These are phyloP conservation scores for Lanmaoa pseudosensibilis DNA, from an alignment of 768 basidiomycete genomes.

Conservation along the genomic window DNA sequence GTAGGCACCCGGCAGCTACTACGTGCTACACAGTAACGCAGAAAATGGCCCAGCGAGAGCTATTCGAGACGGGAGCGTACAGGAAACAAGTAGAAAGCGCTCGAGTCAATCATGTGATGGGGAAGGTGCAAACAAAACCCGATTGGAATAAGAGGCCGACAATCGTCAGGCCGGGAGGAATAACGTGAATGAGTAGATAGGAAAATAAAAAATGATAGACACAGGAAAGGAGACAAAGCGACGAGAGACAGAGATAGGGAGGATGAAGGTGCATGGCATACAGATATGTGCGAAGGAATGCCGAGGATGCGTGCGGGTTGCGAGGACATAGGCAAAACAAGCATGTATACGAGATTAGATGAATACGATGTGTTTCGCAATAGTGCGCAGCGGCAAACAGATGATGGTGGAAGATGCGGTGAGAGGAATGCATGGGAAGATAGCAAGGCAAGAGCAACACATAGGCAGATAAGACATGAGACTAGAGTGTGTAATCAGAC, in stretches of 20 bases:
- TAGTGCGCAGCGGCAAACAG: slow-evolving; percentile 31
- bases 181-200: slow-evolving; percentile 34
- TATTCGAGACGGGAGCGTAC: slow-evolving; percentile 31
- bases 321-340: slow-evolving; percentile 32
- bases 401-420: slow-evolving; percentile 20
- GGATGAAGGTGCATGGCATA: slow-evolving; percentile 23
- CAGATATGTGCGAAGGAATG: slow-evolving; percentile 26
- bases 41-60: slow-evolving; percentile 24
- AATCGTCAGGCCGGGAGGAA: slow-evolving; percentile 24
- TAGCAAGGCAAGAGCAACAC: slow-evolving; percentile 39
- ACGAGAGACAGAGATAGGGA: slow-evolving; percentile 13
- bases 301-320: slow-evolving; percentile 19
- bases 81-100: slow-evolving; percentile 32
- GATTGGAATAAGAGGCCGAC: slow-evolving; percentile 30
- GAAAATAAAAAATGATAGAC: slow-evolving; percentile 30
- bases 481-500: slow-evolving; percentile 40
- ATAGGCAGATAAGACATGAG: slow-evolving; percentile 37
- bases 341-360: slow-evolving; percentile 36
- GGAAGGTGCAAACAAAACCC: slow-evolving; percentile 11
- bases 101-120: slow-evolving; percentile 23
- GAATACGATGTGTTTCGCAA: slow-evolving; percentile 38
- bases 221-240: slow-evolving; percentile 25
- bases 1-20: slow-evolving; percentile 36
- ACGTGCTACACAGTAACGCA: slow-evolving; percentile 36
- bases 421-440: slow-evolving; percentile 36